Evolutionary conservation across 805 yeast species (phyloP).

Genomic region (Metschnikowia lochheadii): DNA sequence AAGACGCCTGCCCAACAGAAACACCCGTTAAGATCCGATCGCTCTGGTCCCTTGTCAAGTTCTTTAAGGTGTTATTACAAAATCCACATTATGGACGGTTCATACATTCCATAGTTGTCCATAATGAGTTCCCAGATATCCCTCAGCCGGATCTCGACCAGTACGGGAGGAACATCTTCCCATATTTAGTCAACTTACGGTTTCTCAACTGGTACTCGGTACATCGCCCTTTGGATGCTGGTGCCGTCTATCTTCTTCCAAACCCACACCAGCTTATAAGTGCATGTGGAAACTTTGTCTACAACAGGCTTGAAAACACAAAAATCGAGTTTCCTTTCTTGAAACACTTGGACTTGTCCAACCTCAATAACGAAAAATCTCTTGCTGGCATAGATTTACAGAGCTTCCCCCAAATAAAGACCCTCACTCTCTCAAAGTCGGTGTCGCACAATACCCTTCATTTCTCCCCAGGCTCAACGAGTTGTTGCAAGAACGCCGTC

Average conservation of each 20-base stretch:
- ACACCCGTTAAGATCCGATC: conserved; percentile 15
- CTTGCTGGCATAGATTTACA: conserved; percentile 2
- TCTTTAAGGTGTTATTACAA: conserved; percentile 9
- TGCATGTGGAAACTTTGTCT: conserved; percentile 13
- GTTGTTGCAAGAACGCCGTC: conserved; percentile 10
- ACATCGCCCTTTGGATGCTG: conserved; percentile 8
- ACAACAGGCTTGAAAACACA: neutral
- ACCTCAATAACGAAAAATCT: conserved; percentile 3
- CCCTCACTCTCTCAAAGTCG: conserved; percentile 7
- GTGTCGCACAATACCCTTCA: neutral
- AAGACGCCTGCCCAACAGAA: neutral
- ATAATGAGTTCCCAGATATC: conserved; percentile 13
- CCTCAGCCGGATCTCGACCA: conserved; percentile 10
- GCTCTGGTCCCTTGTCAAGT: conserved; percentile 13
- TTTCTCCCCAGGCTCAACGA: conserved; percentile 6
- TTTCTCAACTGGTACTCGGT: conserved; percentile 13
- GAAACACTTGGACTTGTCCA: conserved; percentile 12
- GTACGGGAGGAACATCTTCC: conserved; percentile 7
- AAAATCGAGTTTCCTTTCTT: neutral
- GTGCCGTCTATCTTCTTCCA: conserved; percentile 9
- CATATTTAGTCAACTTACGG: conserved; percentile 6
- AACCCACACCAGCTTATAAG: conserved; percentile 3
- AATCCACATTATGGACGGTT: conserved; percentile 7
- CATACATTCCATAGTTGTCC: conserved; percentile 7
- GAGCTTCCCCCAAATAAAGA: conserved; percentile 5